phyloP scores from a whole-genome alignment of 1,139 yeast species.

The Meyerozyma sp. region DNA sequence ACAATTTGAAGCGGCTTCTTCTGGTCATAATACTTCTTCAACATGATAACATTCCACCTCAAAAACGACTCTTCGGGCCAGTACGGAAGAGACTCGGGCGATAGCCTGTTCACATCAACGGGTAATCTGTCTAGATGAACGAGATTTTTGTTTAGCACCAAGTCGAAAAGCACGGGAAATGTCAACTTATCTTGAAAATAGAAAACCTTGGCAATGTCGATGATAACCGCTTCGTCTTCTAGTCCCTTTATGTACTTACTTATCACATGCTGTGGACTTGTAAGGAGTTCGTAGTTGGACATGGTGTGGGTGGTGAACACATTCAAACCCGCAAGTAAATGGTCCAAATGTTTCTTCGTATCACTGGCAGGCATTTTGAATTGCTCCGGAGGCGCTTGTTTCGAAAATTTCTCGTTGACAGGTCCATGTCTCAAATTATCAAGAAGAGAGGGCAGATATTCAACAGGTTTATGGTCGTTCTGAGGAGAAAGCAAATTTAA shows the following conservation, averaged over 20 bases:
- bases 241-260: conserved; percentile 17
- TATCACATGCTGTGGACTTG: conserved; percentile 17
- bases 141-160: conserved; percentile 25
- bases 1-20: conserved; percentile 28
- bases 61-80: conserved; percentile 14
- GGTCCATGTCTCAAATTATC: conserved; percentile 17
- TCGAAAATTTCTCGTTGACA: neutral
- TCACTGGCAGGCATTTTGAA: conserved; percentile 2
- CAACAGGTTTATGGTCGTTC: conserved; percentile 3
- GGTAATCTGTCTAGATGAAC: conserved; percentile 20
- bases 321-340: conserved; percentile 7
- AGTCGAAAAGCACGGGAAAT: conserved; percentile 19
- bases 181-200: conserved; percentile 23
- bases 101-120: conserved; percentile 11
- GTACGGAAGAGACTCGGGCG: conserved; percentile 4
- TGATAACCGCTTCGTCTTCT: conserved; percentile 18
- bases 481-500: conserved; percentile 31
- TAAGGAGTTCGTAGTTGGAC: conserved; percentile 9
- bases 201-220: conserved; percentile 23
- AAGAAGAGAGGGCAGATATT: conserved; percentile 34
- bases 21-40: conserved; percentile 33
- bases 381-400: conserved; percentile 1
- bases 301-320: conserved; percentile 6
- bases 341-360: conserved; percentile 5
- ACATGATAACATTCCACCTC: conserved; percentile 25